Evolutionary conservation across 805 yeast species (phyloP).

Genomic region (Monosporozyma siamensis): DNA sequence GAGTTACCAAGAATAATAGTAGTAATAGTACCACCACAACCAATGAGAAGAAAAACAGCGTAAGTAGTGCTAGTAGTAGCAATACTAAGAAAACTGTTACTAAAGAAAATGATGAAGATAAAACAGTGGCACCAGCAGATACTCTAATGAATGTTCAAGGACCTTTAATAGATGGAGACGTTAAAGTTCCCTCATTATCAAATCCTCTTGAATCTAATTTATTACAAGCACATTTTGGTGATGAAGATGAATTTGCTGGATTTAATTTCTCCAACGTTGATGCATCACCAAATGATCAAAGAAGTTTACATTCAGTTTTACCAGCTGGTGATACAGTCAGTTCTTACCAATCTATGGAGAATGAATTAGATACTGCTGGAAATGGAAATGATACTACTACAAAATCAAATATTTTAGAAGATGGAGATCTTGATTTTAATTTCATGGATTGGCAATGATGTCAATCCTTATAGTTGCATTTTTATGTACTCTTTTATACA

Average conservation of each 20-base stretch:
- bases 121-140: background rate
- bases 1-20: background rate
- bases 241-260: slow-evolving; percentile 1
- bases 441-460: slow-evolving; percentile 23
- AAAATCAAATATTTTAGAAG: slow-evolving; percentile 13
- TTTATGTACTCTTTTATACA: no score
- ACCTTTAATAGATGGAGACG: background rate
- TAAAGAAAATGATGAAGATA: background rate
- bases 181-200: background rate
- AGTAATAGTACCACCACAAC: no score
- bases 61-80: background rate
- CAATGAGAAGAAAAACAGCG: background rate
- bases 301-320: background rate
- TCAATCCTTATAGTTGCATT: no score
- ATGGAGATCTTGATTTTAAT: slow-evolving; percentile 18
- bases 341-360: background rate
- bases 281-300: background rate
- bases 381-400: background rate
- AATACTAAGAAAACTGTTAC: background rate
- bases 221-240: slow-evolving; percentile 1
- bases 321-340: background rate
- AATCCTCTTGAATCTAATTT: slow-evolving; percentile 1
- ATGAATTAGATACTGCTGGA: background rate
- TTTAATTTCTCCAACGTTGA: background rate
- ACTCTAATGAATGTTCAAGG: background rate